Evolutionary conservation across 2,329 filamentous ascomycete species (phyloP).

Genomic region (Exophiala sp.): DNA sequence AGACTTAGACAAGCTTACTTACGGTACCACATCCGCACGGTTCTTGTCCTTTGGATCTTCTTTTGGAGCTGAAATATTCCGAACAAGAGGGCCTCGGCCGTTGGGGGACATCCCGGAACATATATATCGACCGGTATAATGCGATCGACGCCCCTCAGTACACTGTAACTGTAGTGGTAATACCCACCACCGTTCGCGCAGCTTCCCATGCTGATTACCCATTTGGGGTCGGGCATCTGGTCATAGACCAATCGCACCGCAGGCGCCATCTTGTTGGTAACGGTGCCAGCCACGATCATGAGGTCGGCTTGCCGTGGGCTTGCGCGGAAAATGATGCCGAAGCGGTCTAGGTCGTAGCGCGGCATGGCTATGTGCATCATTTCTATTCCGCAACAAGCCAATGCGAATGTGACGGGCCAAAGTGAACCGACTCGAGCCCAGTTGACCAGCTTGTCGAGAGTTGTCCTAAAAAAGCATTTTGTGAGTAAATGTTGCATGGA

Average conservation of each 20-base stretch:
- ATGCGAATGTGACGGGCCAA: conserved; percentile 84
- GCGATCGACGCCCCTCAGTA: conserved; percentile 69
- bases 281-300: conserved; percentile 87
- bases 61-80: conserved; percentile 71
- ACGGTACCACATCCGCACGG: conserved; percentile 58
- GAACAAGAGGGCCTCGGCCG: conserved; percentile 50
- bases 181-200: conserved; percentile 82
- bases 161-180: conserved; percentile 80
- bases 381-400: conserved; percentile 83
- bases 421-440: conserved; percentile 83
- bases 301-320: conserved; percentile 83
- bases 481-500: too few species aligned
- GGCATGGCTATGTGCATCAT: conserved; percentile 90
- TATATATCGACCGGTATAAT: conserved; percentile 77
- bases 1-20: conserved; percentile 28
- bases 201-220: conserved; percentile 80
- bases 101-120: conserved; percentile 65
- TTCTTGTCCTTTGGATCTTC: conserved; percentile 54
- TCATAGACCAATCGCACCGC: conserved; percentile 87
- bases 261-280: conserved; percentile 94
- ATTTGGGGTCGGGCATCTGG: conserved; percentile 88
- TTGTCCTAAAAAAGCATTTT: too few species aligned
- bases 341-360: conserved; percentile 83
- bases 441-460: conserved; percentile 67
- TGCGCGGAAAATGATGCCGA: conserved; percentile 85